phyloP scores from a whole-genome alignment of 345 rosid genomes.

The Aegle marmelos region DNA sequence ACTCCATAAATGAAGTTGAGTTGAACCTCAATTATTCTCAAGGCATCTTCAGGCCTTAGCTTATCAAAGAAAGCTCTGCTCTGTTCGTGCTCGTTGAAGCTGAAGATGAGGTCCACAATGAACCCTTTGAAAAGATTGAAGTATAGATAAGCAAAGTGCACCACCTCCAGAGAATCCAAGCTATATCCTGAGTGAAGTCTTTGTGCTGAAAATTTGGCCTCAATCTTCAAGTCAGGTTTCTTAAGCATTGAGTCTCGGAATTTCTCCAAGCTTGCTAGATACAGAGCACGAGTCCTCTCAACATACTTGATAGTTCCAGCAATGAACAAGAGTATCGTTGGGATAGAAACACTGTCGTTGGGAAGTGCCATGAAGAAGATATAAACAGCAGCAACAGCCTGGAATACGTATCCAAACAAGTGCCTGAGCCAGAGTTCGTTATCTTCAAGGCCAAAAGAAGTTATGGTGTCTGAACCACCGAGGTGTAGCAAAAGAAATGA shows the following conservation, averaged over 20 bases:
- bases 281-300: constrained; percentile 58
- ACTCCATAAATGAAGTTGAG: constrained; percentile 64
- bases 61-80: constrained; percentile 41
- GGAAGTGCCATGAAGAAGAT: constrained; percentile 39
- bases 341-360: constrained; percentile 20
- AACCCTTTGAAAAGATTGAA: constrained; percentile 53
- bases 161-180: constrained; percentile 21
- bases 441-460: constrained; percentile 63
- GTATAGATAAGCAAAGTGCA: constrained; percentile 36
- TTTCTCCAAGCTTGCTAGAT: constrained; percentile 52
- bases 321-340: constrained; percentile 37
- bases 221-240: constrained; percentile 28
- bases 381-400: constrained; percentile 41
- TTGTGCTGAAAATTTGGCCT: no score
- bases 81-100: constrained; percentile 37
- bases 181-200: no score
- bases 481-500: constrained; percentile 68
- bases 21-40: constrained; percentile 50
- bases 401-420: constrained; percentile 42
- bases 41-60: constrained; percentile 31
- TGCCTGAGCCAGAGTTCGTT: constrained; percentile 68
- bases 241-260: constrained; percentile 59
- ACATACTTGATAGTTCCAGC: constrained; percentile 56
- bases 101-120: constrained; percentile 54
- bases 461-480: constrained; percentile 69